These are phyloP conservation scores for Mycosphaerella sp. DNA, from an alignment of 2,329 filamentous ascomycete genomes.

Conservation along the genomic window DNA sequence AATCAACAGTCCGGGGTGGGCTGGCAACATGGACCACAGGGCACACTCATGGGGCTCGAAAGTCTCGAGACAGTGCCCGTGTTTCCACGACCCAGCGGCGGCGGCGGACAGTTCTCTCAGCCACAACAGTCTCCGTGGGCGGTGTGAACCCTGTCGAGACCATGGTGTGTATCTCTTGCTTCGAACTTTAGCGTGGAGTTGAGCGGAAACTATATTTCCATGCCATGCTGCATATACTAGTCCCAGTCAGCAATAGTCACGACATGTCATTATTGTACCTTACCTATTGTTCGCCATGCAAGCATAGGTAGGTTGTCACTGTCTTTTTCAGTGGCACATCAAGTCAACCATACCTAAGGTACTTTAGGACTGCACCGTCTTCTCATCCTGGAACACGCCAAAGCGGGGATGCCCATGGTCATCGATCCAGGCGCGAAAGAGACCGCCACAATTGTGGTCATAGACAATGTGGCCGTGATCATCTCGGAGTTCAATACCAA, in stretches of 20 bases:
- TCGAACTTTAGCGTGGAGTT: conserved; percentile 7
- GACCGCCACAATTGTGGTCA: conserved; percentile 79
- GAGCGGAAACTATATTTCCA: neutral
- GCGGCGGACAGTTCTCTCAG: conserved; percentile 6
- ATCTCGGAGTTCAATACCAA: conserved; percentile 62
- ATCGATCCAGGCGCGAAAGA: conserved; percentile 76
- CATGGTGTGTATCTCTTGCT: neutral
- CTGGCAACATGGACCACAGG: conserved; percentile 70
- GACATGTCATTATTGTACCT: too few relatives aligned
- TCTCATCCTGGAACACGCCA: conserved; percentile 18
- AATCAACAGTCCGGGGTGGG: conserved; percentile 82
- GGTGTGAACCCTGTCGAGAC: neutral
- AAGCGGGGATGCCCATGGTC: conserved; percentile 49
- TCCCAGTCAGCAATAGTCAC: too few relatives aligned
- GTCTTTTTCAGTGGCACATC: too few relatives aligned
- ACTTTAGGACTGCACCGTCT: neutral
- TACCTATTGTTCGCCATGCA: too few relatives aligned
- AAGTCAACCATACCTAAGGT: too few relatives aligned
- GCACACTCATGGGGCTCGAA: conserved; percentile 74
- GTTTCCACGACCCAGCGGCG: conserved; percentile 69
- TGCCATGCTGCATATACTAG: neutral
- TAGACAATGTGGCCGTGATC: conserved; percentile 55
- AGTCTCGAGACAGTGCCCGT: conserved; percentile 71
- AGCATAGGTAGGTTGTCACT: too few relatives aligned
- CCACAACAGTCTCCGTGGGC: conserved; percentile 15